phyloP scores from a whole-genome alignment of 106 monocot species.

The Cymbidium sinense region DNA sequence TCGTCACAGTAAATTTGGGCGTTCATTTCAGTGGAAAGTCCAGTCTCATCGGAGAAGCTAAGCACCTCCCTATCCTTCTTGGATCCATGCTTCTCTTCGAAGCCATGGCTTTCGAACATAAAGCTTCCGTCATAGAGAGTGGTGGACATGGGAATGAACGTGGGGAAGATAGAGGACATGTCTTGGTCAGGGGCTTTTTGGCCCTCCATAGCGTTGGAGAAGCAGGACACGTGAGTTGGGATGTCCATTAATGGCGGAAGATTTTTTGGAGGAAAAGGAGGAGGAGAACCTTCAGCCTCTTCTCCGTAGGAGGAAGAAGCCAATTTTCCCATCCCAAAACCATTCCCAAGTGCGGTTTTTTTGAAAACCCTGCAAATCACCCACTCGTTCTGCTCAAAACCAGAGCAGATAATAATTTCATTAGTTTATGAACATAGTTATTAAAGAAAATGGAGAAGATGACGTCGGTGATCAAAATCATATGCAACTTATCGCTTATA shows the following conservation, averaged over 20 bases:
- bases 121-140: background rate
- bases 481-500: background rate
- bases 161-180: slow-evolving; percentile 4
- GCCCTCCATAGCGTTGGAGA: slow-evolving; percentile 39
- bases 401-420: background rate
- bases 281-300: background rate
- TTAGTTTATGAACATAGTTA: background rate
- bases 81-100: background rate
- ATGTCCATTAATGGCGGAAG: slow-evolving; percentile 32
- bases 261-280: background rate
- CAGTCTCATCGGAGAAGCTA: background rate
- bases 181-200: slow-evolving; percentile 4
- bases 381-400: slow-evolving; percentile 34
- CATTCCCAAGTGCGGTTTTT: slow-evolving; percentile 16
- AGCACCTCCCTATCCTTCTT: background rate
- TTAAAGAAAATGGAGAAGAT: background rate
- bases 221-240: slow-evolving; percentile 51
- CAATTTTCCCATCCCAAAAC: background rate
- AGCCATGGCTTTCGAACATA: background rate
- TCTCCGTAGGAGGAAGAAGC: slow-evolving; percentile 4
- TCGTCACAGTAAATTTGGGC: slow-evolving; percentile 1
- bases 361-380: slow-evolving; percentile 39
- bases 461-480: background rate
- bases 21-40: slow-evolving; percentile 4
- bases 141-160: background rate